These are phyloP conservation scores for Triticum timopheevii DNA, from an alignment of 176 grass and related monocot species.

Conservation along the genomic window DNA sequence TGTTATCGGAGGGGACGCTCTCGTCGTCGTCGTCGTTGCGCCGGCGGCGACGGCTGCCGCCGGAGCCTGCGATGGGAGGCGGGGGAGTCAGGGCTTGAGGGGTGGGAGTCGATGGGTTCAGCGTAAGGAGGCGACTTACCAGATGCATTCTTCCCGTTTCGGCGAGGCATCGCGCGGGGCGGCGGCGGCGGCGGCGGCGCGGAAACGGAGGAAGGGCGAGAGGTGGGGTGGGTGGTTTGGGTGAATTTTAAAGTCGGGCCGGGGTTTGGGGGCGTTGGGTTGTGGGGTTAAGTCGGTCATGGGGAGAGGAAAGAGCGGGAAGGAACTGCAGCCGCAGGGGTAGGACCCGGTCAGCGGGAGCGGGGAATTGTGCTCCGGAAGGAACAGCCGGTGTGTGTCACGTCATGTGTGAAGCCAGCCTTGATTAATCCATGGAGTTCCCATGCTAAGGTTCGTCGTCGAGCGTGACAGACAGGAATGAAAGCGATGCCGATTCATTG, in stretches of 20 bases:
- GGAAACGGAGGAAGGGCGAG: background rate
- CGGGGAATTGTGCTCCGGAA: constrained; percentile 21
- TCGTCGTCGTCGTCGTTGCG: constrained; percentile 14
- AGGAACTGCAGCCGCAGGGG: constrained; percentile 18
- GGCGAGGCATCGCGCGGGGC: constrained; percentile 30
- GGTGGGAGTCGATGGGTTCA: background rate
- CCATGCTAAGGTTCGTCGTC: no score
- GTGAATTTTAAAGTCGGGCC: background rate
- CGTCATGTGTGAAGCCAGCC: background rate
- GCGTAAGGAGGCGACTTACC: background rate
- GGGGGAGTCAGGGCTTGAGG: background rate
- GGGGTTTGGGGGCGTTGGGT: background rate
- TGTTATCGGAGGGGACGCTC: constrained; percentile 18
- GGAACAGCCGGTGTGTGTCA: constrained; percentile 4
- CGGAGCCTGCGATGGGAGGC: constrained; percentile 26
- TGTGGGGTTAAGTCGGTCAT: background rate
- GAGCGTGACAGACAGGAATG: no score
- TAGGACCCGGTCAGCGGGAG: background rate
- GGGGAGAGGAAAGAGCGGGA: constrained; percentile 50
- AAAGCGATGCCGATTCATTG: no score
- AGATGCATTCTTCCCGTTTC: background rate
- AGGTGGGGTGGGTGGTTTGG: background rate
- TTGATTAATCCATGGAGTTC: no score
- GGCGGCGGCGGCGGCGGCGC: constrained; percentile 32
- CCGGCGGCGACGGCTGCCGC: constrained; percentile 28